Conservation (phyloP, 2,329 filamentous ascomycete genomes). For the Neophaeococcomyces mojaviensis region DNA sequence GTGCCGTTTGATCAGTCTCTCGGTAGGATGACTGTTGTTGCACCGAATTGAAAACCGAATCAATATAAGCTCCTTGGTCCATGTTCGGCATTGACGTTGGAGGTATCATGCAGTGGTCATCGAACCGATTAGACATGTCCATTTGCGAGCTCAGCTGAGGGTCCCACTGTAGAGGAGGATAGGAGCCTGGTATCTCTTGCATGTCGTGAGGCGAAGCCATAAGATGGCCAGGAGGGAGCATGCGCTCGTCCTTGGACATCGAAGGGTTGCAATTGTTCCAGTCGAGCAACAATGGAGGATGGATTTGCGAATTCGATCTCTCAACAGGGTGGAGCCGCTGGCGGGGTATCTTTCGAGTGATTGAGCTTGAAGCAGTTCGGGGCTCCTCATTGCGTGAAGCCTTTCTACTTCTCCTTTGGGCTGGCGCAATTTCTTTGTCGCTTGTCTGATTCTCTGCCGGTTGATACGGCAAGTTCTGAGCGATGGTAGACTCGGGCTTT, state of each 20-base stretch:
- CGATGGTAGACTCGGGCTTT: not conserved
- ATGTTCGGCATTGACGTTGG: not conserved
- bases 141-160: not conserved
- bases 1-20: no score
- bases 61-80: not conserved
- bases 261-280: not conserved
- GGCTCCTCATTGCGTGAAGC: not conserved
- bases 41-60: not conserved
- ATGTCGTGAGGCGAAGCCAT: not conserved
- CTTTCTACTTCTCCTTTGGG: not conserved
- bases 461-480: not conserved
- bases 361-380: not conserved
- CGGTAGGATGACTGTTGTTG: not conserved
- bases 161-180: not conserved
- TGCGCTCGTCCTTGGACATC: not conserved
- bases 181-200: not conserved
- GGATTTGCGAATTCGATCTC: not conserved
- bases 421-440: not conserved
- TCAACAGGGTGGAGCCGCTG: not conserved
- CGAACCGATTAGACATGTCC: not conserved
- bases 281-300: not conserved
- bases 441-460: not conserved
- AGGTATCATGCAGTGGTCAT: slow-evolving; percentile 3
- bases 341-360: not conserved
- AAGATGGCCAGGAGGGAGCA: not conserved